Percentiles rank a stretch among this genome's conserved stretches.
Conservation (phyloP, 768 basidiomycete genomes). For the Lactarius akahatsu region DNA sequence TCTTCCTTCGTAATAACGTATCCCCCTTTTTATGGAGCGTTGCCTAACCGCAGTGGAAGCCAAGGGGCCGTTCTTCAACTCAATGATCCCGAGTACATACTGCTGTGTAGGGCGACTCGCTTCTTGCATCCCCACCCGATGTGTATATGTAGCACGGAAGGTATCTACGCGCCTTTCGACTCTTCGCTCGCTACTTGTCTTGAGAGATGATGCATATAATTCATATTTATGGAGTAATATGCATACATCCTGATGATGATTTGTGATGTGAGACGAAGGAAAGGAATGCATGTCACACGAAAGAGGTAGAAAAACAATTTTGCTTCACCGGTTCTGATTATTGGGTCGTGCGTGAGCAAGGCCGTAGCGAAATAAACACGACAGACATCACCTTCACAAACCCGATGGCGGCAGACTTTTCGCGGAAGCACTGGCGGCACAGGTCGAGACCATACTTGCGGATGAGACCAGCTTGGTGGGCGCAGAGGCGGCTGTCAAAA, state of each 20-base stretch:
- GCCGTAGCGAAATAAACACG: not conserved
- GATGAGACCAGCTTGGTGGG: constrained; percentile 96
- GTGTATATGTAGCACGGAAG: not conserved
- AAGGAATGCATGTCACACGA: constrained; percentile 7
- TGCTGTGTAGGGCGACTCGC: not conserved
- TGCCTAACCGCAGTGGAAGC: not conserved
- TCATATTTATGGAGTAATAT: constrained; percentile 7
- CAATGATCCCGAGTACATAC: not conserved
- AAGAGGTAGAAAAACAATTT: not conserved
- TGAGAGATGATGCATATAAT: constrained; percentile 2
- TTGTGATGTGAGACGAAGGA: constrained; percentile 4
- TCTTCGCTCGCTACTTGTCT: not conserved
- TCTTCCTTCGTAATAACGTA: not conserved
- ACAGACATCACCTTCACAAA: constrained; percentile 79
- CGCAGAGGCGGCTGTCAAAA: constrained; percentile 79
- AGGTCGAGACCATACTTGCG: constrained; percentile 97
- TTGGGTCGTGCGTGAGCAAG: not conserved
- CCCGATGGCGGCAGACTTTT: constrained; percentile 90
- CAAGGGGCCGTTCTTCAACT: not conserved
- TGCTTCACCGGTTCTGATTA: constrained; percentile 23
- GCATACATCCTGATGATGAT: constrained; percentile 16
- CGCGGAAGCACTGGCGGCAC: constrained; percentile 98
- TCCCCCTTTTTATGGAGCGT: not conserved
- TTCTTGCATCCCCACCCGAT: not conserved
- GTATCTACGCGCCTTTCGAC: not conserved